Evolutionary conservation across 192 early-diverging fungal genomes (phyloP).

Genomic region (Coemansia sp.): DNA sequence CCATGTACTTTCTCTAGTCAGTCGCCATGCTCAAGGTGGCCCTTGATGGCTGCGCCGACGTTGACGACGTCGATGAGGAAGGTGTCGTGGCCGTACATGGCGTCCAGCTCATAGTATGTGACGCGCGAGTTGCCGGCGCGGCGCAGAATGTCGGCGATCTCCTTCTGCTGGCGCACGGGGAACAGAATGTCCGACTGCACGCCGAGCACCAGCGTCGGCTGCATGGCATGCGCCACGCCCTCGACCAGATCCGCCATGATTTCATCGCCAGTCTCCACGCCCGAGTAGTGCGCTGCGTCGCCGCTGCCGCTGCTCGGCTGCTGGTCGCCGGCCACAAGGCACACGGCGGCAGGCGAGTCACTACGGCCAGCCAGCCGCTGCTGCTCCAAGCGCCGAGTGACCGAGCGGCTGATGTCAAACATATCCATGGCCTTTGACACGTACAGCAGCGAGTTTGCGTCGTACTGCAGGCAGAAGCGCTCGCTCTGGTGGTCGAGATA

Average conservation of each 20-base stretch:
- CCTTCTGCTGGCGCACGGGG: constrained; percentile 93
- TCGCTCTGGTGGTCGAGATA: constrained; percentile 98
- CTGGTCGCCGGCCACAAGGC: constrained; percentile 29
- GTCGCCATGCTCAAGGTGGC: constrained; percentile 68
- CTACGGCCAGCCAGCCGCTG: not conserved
- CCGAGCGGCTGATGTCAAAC: constrained; percentile 87
- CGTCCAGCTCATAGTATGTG: constrained; percentile 97
- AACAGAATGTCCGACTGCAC: constrained; percentile 96
- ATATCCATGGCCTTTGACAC: constrained; percentile 98
- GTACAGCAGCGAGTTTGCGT: constrained; percentile 91
- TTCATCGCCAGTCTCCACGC: constrained; percentile 38
- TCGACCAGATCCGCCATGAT: constrained; percentile 64
- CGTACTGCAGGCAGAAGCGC: constrained; percentile 90
- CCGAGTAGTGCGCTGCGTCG: constrained; percentile 16
- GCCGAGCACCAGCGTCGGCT: constrained; percentile 89
- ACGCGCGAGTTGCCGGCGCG: constrained; percentile 86
- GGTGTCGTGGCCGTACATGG: constrained; percentile 97
- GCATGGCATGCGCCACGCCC: constrained; percentile 63
- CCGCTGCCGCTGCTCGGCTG: not conserved
- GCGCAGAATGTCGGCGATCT: constrained; percentile 89
- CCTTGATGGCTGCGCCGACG: constrained; percentile 94
- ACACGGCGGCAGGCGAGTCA: constrained; percentile 12
- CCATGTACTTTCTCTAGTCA: not conserved
- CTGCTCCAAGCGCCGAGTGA: constrained; percentile 37
- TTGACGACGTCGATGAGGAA: constrained; percentile 90